Percentiles rank a stretch among this genome's conserved stretches.
These are phyloP conservation scores for Malassezia equina DNA, from an alignment of 1,284 basidiomycete genomes.

Conservation along the genomic window DNA sequence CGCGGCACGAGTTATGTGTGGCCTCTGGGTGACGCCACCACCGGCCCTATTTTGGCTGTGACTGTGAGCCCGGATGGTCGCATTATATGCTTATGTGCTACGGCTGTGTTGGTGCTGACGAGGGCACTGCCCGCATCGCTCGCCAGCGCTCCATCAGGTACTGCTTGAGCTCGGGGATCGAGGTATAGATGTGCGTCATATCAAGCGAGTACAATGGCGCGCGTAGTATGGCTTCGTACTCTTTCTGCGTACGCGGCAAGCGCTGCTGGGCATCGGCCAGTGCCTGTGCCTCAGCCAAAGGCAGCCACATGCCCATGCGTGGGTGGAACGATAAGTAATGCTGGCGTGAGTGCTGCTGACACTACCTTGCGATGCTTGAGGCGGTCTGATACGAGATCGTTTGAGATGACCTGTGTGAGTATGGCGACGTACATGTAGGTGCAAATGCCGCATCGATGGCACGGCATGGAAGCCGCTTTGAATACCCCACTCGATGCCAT, in stretches of 20 bases:
- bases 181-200: slow-evolving; percentile 57
- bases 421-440: slow-evolving; percentile 46
- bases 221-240: slow-evolving; percentile 62
- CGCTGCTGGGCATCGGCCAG: slow-evolving; percentile 58
- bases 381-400: slow-evolving; percentile 62
- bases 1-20: slow-evolving; percentile 4
- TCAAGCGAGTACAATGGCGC: slow-evolving; percentile 61
- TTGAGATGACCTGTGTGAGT: slow-evolving; percentile 76
- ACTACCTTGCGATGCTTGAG: slow-evolving; percentile 67
- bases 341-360: slow-evolving; percentile 8
- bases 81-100: slow-evolving; percentile 3
- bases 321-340: slow-evolving; percentile 89
- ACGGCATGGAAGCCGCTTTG: slow-evolving; percentile 69
- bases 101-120: not conserved
- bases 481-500: slow-evolving; percentile 24
- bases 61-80: not conserved
- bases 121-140: not conserved
- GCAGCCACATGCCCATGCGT: slow-evolving; percentile 71
- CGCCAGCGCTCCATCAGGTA: slow-evolving; percentile 52
- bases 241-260: slow-evolving; percentile 54
- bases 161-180: slow-evolving; percentile 65
- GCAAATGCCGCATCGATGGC: slow-evolving; percentile 53
- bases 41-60: slow-evolving; percentile 2
- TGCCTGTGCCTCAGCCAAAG: slow-evolving; percentile 61
- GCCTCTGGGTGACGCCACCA: not conserved